Conservation (phyloP, 345 rosid genomes). For the Acer campestre region DNA sequence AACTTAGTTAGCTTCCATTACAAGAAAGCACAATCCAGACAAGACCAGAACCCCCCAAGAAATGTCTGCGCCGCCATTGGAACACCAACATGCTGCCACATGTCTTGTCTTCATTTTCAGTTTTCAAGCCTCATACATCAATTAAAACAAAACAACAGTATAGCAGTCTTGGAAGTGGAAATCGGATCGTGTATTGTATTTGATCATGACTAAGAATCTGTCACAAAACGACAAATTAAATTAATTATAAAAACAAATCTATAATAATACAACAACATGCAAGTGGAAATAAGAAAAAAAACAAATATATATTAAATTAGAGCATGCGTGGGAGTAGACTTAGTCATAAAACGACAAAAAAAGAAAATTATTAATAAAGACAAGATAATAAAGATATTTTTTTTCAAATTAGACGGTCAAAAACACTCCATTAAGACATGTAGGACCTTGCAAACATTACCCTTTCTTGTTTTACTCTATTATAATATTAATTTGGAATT, state of each 20-base stretch:
- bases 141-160: too few species aligned
- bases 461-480: background rate
- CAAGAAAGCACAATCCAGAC: too few species aligned
- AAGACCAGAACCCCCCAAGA: too few species aligned
- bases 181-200: too few species aligned
- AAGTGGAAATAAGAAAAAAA: background rate
- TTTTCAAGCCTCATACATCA: background rate
- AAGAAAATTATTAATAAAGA: background rate
- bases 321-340: background rate
- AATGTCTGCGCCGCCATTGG: constrained; percentile 11
- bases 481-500: background rate
- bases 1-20: too few species aligned
- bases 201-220: too few species aligned
- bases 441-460: background rate
- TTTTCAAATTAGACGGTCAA: background rate
- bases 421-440: background rate
- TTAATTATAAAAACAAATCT: too few species aligned
- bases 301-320: too few species aligned
- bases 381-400: background rate
- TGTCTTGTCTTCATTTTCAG: background rate
- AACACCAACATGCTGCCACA: too few species aligned
- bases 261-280: too few species aligned
- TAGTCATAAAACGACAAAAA: background rate
- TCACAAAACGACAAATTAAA: too few species aligned
- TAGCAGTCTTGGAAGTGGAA: too few species aligned